Base-by-base conservation (phyloP, 2,329 filamentous ascomycete genomes). In the Fusarium solani-melongenae region DNA sequence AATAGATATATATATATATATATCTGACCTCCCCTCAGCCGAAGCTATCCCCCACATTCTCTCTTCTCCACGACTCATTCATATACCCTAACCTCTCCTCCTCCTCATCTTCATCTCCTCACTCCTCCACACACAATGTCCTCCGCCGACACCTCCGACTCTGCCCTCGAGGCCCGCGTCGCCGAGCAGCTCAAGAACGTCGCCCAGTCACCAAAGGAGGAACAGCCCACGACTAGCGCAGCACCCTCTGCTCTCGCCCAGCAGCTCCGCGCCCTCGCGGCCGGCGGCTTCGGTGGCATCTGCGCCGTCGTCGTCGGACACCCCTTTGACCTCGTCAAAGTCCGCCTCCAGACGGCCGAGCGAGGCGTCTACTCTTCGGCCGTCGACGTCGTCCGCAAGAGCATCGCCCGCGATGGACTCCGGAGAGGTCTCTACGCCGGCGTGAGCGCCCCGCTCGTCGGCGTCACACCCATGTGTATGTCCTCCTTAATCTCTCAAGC, bases 381-480 rank as follows among this genome's bases (percentile, higher is more conserved):
- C 15, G 88, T 98, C 79, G 96, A 99, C 84, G 96, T 98, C 2
- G 95, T 98, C 72, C 88, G 89, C 83, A 97, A 93, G 87, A 96
- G 94, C 38, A 85, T 99, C 69, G 95, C 95, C 31, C 90, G 93
- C 70, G 96, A 98, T 83, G 96, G 96, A 2, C 82, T 98, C 75
- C 79, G 84, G 69, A 85, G 93, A 83, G 96, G 96, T 10, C 83
- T 99, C 71, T 99, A 99, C 83, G 96, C 96, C n/a, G 96, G 96
- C 82, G 96, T 99, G 53, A 96, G 93, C 77, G 96, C 96, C 78
- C 96, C 96, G 51, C 86, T 99, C 71, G 93, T 98, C 11, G 96
- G 96, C 62, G 96, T 99, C 17, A 99, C 96, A 70, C 96, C 96
- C 64, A 99, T 99, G 96, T 99, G 95, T 98, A 89, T 85, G 95